Percentiles rank a stretch among this genome's conserved stretches.
These are phyloP conservation scores for Exsudoporus frostii DNA, from an alignment of 768 basidiomycete species.

Conservation along the genomic window DNA sequence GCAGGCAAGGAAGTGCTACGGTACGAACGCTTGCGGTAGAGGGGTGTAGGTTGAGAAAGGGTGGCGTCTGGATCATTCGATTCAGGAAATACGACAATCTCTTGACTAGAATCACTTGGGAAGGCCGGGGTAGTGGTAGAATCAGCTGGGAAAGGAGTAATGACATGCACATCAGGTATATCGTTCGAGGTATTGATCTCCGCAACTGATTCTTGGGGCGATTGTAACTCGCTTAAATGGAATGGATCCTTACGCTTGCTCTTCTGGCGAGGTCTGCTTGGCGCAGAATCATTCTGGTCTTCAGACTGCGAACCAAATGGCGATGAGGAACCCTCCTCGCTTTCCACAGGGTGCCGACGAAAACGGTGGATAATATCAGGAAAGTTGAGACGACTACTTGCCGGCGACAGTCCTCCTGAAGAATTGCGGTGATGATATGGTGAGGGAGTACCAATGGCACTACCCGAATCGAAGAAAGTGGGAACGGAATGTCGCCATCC, in stretches of 20 bases:
- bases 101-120: slow-evolving; percentile 2
- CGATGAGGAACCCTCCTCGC: slow-evolving; percentile 49
- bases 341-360: slow-evolving; percentile 35
- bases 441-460: slow-evolving; percentile 37
- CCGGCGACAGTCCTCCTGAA: slow-evolving; percentile 39
- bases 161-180: slow-evolving; percentile 2
- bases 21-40: slow-evolving; percentile 8
- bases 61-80: neutral
- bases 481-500: slow-evolving; percentile 31
- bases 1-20: slow-evolving; percentile 38
- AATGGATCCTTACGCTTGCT: slow-evolving; percentile 20
- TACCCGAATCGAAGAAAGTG: slow-evolving; percentile 28
- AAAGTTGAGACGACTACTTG: slow-evolving; percentile 41
- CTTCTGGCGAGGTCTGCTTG: slow-evolving; percentile 11
- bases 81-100: neutral
- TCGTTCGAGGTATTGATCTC: slow-evolving; percentile 11
- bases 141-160: slow-evolving; percentile 3
- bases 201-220: slow-evolving; percentile 10
- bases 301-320: slow-evolving; percentile 46
- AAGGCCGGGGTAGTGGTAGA: neutral
- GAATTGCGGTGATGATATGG: slow-evolving; percentile 23
- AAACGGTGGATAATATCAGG: slow-evolving; percentile 37
- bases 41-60: neutral
- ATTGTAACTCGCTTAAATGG: slow-evolving; percentile 23
- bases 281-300: slow-evolving; percentile 29